Evolutionary conservation across 768 basidiomycete genomes (phyloP).

Genomic region (Lanmaoa rubissima): DNA sequence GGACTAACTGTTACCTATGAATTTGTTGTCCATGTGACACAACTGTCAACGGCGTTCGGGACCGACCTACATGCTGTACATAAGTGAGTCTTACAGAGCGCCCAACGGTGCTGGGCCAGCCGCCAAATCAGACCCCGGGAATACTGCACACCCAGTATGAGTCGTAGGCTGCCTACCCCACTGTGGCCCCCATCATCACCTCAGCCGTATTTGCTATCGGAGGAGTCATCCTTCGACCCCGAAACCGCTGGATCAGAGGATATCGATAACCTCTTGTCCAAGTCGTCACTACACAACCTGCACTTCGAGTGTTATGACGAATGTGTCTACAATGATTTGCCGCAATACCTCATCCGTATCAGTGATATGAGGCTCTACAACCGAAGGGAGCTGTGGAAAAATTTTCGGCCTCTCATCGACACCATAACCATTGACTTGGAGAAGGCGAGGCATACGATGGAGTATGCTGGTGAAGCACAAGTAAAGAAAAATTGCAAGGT

Average conservation of each 20-base stretch:
- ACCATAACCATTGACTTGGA: background rate
- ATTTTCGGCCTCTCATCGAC: background rate
- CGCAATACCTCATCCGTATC: slow-evolving; percentile 16
- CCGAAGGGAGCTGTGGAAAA: slow-evolving; percentile 8
- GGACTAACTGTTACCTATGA: too few species aligned
- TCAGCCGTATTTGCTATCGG: background rate
- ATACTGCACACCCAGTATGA: background rate
- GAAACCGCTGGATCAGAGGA: background rate
- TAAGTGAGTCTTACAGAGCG: too few species aligned
- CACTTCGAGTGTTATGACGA: slow-evolving; percentile 7
- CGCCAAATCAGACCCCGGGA: too few species aligned
- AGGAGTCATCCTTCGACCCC: background rate
- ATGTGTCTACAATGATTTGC: slow-evolving; percentile 10
- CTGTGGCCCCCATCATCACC: background rate
- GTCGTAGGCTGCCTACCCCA: background rate
- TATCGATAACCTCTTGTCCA: background rate
- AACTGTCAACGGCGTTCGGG: too few species aligned
- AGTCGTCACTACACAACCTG: background rate
- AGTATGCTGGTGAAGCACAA: background rate
- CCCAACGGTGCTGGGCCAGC: too few species aligned
- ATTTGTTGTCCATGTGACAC: too few species aligned
- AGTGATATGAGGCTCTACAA: slow-evolving; percentile 12
- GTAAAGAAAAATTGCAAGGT: slow-evolving; percentile 5
- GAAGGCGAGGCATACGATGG: background rate
- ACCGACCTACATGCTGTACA: too few species aligned